Evolutionary conservation across 2,329 filamentous ascomycete species (phyloP).

Genomic region (Diaporthe eres): DNA sequence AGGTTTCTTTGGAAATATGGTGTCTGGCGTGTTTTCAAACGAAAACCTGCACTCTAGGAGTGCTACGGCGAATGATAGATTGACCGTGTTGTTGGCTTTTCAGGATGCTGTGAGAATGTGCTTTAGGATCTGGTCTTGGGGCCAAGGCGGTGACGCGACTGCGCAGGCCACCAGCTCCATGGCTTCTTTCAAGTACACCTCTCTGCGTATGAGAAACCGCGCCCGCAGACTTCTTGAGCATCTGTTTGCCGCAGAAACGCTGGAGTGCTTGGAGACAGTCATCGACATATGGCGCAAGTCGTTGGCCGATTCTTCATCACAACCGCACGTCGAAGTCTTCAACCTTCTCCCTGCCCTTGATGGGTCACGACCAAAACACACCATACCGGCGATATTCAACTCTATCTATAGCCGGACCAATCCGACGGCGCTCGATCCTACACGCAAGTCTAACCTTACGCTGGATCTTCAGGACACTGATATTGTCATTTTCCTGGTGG

Average conservation of each 20-base stretch:
- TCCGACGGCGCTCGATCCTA: constrained; percentile 81
- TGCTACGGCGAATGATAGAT: constrained; percentile 89
- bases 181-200: constrained; percentile 92
- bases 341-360: constrained; percentile 92
- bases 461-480: constrained; percentile 87
- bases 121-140: constrained; percentile 97
- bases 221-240: constrained; percentile 91
- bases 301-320: constrained; percentile 59
- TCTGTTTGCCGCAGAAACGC: constrained; percentile 89
- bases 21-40: constrained; percentile 88
- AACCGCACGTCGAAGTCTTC: constrained; percentile 77
- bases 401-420: constrained; percentile 96
- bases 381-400: constrained; percentile 94
- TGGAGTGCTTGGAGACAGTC: constrained; percentile 94
- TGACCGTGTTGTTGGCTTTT: constrained; percentile 96
- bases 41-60: constrained; percentile 84
- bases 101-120: constrained; percentile 95
- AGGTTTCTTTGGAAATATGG: constrained; percentile 94
- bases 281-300: constrained; percentile 84
- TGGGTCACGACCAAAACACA: constrained; percentile 90
- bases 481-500: constrained; percentile 88
- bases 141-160: constrained; percentile 71
- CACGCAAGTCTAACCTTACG: constrained; percentile 88
- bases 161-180: constrained; percentile 76
- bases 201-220: constrained; percentile 89